These are phyloP conservation scores for Gigaspora rosea DNA, from an alignment of 192 early-diverging fungal genomes.

Conservation along the genomic window DNA sequence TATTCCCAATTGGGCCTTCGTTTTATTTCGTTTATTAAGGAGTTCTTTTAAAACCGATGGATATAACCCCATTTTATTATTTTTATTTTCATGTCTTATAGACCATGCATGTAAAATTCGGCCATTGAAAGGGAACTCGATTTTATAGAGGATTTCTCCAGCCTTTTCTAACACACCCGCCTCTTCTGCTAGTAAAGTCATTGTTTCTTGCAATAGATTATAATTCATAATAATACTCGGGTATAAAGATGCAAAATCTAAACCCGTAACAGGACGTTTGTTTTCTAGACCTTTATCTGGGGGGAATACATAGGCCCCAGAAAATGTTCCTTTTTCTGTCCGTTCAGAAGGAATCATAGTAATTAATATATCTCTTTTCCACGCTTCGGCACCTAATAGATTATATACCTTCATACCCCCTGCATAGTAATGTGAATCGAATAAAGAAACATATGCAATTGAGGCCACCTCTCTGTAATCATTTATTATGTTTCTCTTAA, in stretches of 20 bases:
- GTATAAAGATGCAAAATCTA: conserved; percentile 22
- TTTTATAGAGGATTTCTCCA: background rate
- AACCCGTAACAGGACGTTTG: conserved; percentile 15
- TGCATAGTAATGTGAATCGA: conserved; percentile 17
- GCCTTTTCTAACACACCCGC: background rate
- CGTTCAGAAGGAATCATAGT: background rate
- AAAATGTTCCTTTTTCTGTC: background rate
- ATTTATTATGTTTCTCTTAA: conserved; percentile 1
- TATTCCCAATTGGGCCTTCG: background rate
- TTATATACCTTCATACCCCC: conserved; percentile 9
- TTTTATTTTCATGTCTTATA: conserved; percentile 1
- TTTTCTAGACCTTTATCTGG: conserved; percentile 8
- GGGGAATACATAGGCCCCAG: conserved; percentile 18
- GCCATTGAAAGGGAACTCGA: conserved; percentile 1
- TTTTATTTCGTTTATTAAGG: background rate
- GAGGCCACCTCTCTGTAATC: conserved; percentile 1
- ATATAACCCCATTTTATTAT: background rate
- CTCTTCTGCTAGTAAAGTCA: conserved; percentile 1
- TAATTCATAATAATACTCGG: conserved; percentile 23
- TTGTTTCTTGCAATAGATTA: conserved; percentile 9
- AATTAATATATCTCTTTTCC: background rate
- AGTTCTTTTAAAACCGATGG: background rate
- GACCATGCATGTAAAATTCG: conserved; percentile 8
- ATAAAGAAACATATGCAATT: background rate
- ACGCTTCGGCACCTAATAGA: conserved; percentile 9